Base-by-base conservation (phyloP, 1,139 yeast species). In the Yamadazyma diospyri region DNA sequence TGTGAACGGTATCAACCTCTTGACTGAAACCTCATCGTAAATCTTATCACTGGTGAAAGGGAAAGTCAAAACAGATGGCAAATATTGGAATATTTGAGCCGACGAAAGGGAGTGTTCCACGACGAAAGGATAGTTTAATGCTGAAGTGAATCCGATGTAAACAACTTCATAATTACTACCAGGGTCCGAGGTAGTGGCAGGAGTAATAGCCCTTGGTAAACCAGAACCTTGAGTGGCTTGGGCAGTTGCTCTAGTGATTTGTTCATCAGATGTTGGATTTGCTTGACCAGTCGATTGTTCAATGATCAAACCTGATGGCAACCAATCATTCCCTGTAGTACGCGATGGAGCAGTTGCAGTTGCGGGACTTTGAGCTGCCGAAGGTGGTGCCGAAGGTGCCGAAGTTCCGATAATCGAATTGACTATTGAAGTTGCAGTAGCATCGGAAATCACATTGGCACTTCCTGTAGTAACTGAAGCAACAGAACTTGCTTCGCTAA, bases 61-160 rank as follows among this genome's bases (percentile, higher is more conserved):
- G 48, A 53, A 67, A 4, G 57, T 54, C 42, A 83, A 63, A 7
- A 72, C 75, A 23, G 53, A 54, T 22, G 92, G 89, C 48, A 83
- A 68, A 54, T 73, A 81, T 50, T 80, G 76, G 61, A 83, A 81
- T 23, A 83, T 78, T 57, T 83, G 92, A 3, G 89, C 89, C 21
- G 87, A 76, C 6, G 87, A 69, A 40, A 79, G 61, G 1, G 87
- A 69, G 49, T 78, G 76, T 34, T 66, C 59, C 26, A 80, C 87
- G 38, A 82, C 81, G 53, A 81, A 83, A 29, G 83, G 81, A 55
- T 81, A 83, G 53, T 81, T 81, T 59, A 81, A 71, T 10, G 76
- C 73, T 30, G 73, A 55, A 46, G 77, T 76, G 63, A 83, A 82
- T n/a, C 92, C 92, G 53, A 83, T 60, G 10, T 82, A 76, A 33